These are phyloP conservation scores for Exophiala alcalophila DNA, from an alignment of 2,329 filamentous ascomycete species.

Conservation along the genomic window DNA sequence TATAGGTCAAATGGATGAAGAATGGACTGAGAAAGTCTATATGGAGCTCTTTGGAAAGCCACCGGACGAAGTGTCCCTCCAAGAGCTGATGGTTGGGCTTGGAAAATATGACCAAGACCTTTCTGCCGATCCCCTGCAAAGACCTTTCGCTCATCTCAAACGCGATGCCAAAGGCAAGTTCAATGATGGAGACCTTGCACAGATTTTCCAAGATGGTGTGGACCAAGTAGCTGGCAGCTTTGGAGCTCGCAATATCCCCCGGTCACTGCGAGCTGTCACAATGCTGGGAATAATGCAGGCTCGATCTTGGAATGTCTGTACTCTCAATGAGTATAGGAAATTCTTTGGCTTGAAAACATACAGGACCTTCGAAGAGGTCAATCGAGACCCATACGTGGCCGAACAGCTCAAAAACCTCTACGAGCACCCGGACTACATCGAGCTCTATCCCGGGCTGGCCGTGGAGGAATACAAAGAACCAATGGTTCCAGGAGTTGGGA, in stretches of 20 bases:
- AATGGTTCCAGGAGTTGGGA: constrained; percentile 68
- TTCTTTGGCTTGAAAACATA: constrained; percentile 76
- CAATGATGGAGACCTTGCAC: constrained; percentile 70
- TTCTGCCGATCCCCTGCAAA: constrained; percentile 63
- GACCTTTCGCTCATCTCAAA: constrained; percentile 65
- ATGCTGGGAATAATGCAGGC: constrained; percentile 77
- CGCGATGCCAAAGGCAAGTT: constrained; percentile 66
- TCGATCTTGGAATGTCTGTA: constrained; percentile 71
- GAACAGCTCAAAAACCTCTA: constrained; percentile 61
- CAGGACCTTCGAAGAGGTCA: constrained; percentile 78
- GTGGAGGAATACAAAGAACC: constrained; percentile 72
- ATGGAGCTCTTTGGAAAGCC: constrained; percentile 60
- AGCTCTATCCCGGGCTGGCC: constrained; percentile 76
- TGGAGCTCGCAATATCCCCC: constrained; percentile 70
- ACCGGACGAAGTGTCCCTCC: constrained; percentile 54
- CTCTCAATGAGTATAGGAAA: constrained; percentile 80
- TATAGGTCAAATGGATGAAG: constrained; percentile 69
- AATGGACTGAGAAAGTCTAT: constrained; percentile 75
- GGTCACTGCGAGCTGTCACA: constrained; percentile 70
- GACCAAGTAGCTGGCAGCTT: constrained; percentile 68
- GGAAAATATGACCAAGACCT: constrained; percentile 61
- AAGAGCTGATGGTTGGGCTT: constrained; percentile 62
- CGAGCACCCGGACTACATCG: constrained; percentile 74
- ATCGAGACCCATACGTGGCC: constrained; percentile 69
- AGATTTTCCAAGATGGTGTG: constrained; percentile 64